Percentiles rank a stretch among this genome's conserved stretches.
Evolutionary conservation across 208 protist genomes (phyloP).

Genomic region (Vickermania ingenoplastis): DNA sequence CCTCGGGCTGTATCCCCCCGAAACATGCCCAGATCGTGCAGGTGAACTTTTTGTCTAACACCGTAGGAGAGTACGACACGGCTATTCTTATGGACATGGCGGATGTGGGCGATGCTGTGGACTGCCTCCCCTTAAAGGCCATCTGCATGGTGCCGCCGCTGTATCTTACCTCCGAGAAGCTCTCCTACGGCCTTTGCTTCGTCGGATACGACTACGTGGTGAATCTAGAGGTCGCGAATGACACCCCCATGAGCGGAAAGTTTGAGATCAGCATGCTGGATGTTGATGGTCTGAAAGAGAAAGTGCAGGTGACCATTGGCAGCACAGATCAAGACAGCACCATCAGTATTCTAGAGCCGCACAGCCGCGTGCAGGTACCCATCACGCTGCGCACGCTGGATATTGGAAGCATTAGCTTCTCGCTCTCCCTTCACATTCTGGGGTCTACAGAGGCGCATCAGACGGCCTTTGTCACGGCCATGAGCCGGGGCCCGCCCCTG

Average conservation of each 20-base stretch:
- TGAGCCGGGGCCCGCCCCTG: conserved; percentile 66
- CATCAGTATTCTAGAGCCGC: conserved; percentile 28
- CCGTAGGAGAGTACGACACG: conserved; percentile 67
- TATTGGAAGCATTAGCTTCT: conserved; percentile 74
- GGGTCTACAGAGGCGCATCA: conserved; percentile 1
- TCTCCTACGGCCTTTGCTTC: conserved; percentile 90
- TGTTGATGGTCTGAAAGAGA: conserved; percentile 17
- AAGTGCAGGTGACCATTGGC: conserved; percentile 26
- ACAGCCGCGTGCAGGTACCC: conserved; percentile 41
- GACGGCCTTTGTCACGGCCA: conserved; percentile 50
- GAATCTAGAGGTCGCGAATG: conserved; percentile 87
- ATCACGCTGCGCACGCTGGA: conserved; percentile 66
- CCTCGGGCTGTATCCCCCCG: conserved; percentile 59
- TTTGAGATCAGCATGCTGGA: conserved; percentile 83
- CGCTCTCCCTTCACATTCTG: conserved; percentile 59
- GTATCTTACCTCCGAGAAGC: conserved; percentile 28
- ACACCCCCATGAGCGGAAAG: conserved; percentile 83
- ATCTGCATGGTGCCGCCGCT: conserved; percentile 81
- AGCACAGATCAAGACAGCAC: conserved; percentile 13
- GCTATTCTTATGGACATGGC: conserved; percentile 89
- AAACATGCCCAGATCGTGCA: conserved; percentile 40
- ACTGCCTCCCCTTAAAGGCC: conserved; percentile 80
- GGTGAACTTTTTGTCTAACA: conserved; percentile 75
- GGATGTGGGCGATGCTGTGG: conserved; percentile 83
- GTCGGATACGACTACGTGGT: conserved; percentile 81